A percentile compares a stretch with the other conserved stretches of the same genome.
Evolutionary conservation across 2,329 filamentous ascomycete genomes (phyloP).

Genomic region (Trichoderma harzianum): DNA sequence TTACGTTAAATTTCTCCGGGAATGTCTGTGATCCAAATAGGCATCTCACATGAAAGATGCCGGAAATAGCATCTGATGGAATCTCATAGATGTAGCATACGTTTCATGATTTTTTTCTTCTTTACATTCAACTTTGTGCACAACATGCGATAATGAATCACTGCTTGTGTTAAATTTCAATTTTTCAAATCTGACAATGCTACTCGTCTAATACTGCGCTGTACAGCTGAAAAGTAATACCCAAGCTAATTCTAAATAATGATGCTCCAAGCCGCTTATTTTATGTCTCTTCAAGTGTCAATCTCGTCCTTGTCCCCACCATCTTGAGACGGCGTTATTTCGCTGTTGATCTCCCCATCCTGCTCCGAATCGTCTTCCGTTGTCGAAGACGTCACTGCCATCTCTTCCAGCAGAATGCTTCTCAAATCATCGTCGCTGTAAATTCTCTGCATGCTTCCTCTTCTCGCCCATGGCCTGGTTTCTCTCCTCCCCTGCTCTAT

Average conservation of each 20-base stretch:
- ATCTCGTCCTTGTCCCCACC: conserved; percentile 23
- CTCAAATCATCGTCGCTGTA: conserved; percentile 58
- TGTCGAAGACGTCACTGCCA: conserved; percentile 32
- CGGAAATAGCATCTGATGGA: conserved; percentile 1
- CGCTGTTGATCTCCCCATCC: conserved; percentile 22
- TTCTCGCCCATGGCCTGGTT: conserved; percentile 46
- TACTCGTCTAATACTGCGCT: background rate
- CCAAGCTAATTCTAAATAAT: background rate
- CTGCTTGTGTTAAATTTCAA: background rate
- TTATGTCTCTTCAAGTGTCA: background rate
- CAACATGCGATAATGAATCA: background rate
- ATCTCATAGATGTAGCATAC: background rate
- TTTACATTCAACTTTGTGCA: background rate
- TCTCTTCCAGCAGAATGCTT: conserved; percentile 43
- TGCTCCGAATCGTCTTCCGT: conserved; percentile 34
- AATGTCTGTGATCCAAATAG: background rate
- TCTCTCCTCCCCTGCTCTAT: conserved; percentile 58
- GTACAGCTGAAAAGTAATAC: background rate
- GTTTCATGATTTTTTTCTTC: conserved; percentile 2
- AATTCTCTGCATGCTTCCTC: conserved; percentile 57
- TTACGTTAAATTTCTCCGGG: background rate
- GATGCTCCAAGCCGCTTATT: background rate
- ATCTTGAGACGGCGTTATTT: conserved; percentile 6
- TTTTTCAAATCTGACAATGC: background rate
- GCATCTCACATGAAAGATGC: background rate